Conservation (phyloP, 2,329 filamentous ascomycete species). For the Trichoderma sp. region DNA sequence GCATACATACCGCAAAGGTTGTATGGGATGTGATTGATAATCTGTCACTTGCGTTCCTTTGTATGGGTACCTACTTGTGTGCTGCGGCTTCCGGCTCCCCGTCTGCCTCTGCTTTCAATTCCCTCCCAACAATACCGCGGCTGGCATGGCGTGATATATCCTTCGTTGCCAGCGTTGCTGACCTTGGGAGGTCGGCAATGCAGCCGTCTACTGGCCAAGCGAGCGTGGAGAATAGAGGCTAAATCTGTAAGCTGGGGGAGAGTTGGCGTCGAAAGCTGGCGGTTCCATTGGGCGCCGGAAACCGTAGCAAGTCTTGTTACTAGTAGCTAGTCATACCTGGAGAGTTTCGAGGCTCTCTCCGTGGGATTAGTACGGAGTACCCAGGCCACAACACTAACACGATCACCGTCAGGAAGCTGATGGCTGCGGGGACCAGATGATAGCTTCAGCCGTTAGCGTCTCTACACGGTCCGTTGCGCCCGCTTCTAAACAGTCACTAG, state of each 20-base stretch:
- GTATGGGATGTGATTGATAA: constrained; percentile 2
- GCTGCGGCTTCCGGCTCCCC: neutral
- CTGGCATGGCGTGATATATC: neutral
- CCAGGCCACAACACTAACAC: neutral
- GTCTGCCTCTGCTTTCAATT: neutral
- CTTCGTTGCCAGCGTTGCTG: neutral
- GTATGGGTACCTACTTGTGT: neutral
- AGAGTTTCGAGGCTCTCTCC: neutral
- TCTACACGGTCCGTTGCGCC: constrained; percentile 19
- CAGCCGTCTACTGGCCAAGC: neutral
- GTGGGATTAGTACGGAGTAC: constrained; percentile 13
- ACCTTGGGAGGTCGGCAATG: neutral
- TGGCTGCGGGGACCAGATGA: constrained; percentile 16
- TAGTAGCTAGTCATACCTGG: neutral
- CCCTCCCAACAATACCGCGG: neutral
- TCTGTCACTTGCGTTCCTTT: neutral
- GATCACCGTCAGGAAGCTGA: constrained; percentile 16
- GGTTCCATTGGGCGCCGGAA: constrained; percentile 2
- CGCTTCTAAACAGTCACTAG: constrained; percentile 9
- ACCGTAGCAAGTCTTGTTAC: neutral
- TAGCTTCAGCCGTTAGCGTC: constrained; percentile 14
- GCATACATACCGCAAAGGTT: neutral
- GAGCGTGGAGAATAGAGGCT: constrained; percentile 5
- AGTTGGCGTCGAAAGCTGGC: neutral
- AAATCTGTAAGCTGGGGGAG: neutral